Evolutionary conservation across 106 monocot species (phyloP), one percentile per base, ranked within the genome.

Genomic region (Xerophyta viscosa): DNA sequence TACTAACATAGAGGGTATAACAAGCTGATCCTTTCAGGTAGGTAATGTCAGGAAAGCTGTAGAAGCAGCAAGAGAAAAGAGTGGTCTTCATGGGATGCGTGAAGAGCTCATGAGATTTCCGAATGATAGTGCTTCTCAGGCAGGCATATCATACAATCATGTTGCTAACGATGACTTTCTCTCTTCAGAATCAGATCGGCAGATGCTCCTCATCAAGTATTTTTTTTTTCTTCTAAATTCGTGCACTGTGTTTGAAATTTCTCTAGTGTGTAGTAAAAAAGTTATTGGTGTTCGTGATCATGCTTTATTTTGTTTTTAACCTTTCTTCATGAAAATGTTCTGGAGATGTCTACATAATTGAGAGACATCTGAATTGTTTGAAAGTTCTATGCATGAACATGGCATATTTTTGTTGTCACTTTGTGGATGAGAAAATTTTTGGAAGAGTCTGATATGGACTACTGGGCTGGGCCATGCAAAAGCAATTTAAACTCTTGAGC

Each of bases 111-210:
- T 84, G 65, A 58, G 77, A 30, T 58, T 62, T 62, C 54, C 79
- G 65, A 66, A 64, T 58, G 66, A 71, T 43, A 31, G 24, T 48
- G 41, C 44, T 75, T 45, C 74, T 50, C 63, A 54, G 47, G 25
- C 62, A 10, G 61, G 75, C 55, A 72, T 43, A 77, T 58, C 72
- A 10, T 69, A 62, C 58, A 33, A 71, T 49, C 70, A 69, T 26
- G 9, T 39, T 44, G 37, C 63, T 22, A 67, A 76, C 73, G 86
- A 92, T 56, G 91, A 86, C 59, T 82, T 92, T 48, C 82, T 92
- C 60, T 70, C 86, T 65, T 92, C 91, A 57, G 91, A 92, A 71
- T 86, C 86, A 49, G 91, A 92, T 67, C 36, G 62, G 1, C 91
- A 92, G 49, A 61, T 73, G 62, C 91, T 92, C 42, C 86, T 92